phyloP scores from a whole-genome alignment of 495 filamentous ascomycete species.

The Copromyces sp. region DNA sequence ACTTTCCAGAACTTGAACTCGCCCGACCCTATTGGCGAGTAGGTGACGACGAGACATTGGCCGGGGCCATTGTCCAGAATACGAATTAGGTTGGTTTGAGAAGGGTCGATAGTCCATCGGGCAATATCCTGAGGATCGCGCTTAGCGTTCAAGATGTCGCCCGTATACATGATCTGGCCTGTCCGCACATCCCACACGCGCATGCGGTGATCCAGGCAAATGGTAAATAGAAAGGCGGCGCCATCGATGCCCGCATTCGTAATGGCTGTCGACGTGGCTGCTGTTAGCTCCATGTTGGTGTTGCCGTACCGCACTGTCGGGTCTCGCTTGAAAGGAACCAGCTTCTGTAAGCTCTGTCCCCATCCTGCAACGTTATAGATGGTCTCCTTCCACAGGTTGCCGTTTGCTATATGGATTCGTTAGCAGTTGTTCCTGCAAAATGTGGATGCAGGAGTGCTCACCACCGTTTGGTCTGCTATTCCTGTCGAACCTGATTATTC shows the following conservation, averaged over 20 bases:
- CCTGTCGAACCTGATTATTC: conserved; percentile 61
- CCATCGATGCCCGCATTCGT: conserved; percentile 37
- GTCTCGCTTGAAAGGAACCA: conserved; percentile 59
- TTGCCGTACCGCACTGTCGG: conserved; percentile 56
- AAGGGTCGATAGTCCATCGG: conserved; percentile 66
- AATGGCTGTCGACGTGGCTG: conserved; percentile 48
- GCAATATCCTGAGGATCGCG: conserved; percentile 45
- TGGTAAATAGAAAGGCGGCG: conserved; percentile 59
- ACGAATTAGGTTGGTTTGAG: conserved; percentile 58
- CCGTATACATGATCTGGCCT: conserved; percentile 59
- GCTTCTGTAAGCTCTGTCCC: conserved; percentile 58
- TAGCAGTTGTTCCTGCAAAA: background rate
- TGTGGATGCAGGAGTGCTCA: conserved; percentile 24
- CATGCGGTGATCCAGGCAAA: conserved; percentile 77
- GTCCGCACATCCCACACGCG: conserved; percentile 74
- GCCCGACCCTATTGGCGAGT: conserved; percentile 74
- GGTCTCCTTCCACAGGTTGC: conserved; percentile 58
- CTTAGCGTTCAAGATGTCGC: conserved; percentile 53
- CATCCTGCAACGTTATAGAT: conserved; percentile 72
- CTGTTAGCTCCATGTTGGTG: conserved; percentile 53
- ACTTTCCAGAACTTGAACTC: conserved; percentile 95
- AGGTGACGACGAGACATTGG: conserved; percentile 67
- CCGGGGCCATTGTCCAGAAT: conserved; percentile 58
- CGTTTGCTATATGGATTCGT: conserved; percentile 29
- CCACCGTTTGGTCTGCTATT: conserved; percentile 52